phyloP scores from a whole-genome alignment of 257 asterid genomes.

The Leptodermis oblonga region DNA sequence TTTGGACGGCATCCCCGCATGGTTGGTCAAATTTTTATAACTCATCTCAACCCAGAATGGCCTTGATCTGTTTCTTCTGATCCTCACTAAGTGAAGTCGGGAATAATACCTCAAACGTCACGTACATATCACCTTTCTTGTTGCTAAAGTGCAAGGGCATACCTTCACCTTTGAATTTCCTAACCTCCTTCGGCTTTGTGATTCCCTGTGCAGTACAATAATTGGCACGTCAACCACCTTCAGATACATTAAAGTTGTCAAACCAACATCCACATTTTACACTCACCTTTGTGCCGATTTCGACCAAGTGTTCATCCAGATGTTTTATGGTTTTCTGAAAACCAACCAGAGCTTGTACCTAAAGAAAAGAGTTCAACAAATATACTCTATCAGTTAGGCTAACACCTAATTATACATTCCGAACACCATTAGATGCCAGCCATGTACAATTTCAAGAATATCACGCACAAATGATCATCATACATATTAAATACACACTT shows the following conservation, averaged over 20 bases:
- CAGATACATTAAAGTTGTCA: background rate
- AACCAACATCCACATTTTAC: background rate
- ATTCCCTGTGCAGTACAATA: conserved; percentile 45
- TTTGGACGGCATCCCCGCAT: background rate
- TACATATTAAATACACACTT: too few species aligned
- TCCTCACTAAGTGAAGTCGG: conserved; percentile 68
- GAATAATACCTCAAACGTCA: conserved; percentile 82
- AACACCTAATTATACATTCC: background rate
- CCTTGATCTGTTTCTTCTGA: conserved; percentile 79
- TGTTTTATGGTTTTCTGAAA: conserved; percentile 83
- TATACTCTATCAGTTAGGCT: background rate
- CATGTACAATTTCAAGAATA: background rate
- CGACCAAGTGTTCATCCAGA: conserved; percentile 84
- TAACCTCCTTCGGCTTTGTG: conserved; percentile 85
- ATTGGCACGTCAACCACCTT: background rate
- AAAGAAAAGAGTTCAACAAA: conserved; percentile 19
- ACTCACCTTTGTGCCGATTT: conserved; percentile 76
- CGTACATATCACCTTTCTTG: conserved; percentile 82
- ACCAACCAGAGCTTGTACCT: conserved; percentile 98
- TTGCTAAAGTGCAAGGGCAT: conserved; percentile 81
- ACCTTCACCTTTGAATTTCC: conserved; percentile 85
- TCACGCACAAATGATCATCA: background rate
- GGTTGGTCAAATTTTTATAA: background rate
- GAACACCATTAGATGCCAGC: background rate
- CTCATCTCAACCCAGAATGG: conserved; percentile 40